These are phyloP conservation scores for Rosellinia necatrix DNA, from an alignment of 2,329 filamentous ascomycete species.

Conservation along the genomic window DNA sequence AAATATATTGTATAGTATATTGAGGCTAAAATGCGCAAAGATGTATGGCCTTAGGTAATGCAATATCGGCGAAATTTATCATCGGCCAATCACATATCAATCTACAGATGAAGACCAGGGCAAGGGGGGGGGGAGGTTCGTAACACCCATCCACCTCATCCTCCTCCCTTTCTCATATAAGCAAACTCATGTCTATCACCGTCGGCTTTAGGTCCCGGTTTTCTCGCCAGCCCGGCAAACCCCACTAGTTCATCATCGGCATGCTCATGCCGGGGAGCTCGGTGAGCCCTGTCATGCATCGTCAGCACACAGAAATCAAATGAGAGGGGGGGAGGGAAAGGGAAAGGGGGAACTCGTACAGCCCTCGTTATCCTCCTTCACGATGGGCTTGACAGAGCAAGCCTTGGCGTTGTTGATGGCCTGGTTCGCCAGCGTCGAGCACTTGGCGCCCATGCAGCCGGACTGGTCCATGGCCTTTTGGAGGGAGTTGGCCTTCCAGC, in stretches of 20 bases:
- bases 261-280: slow-evolving; percentile 36
- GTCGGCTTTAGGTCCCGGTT: too few species aligned
- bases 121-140: too few species aligned
- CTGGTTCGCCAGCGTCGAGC: slow-evolving; percentile 43
- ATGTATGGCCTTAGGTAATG: background rate
- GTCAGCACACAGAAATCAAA: background rate
- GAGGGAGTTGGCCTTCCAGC: slow-evolving; percentile 36
- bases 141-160: background rate
- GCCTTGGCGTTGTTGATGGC: slow-evolving; percentile 38
- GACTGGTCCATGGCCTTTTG: slow-evolving; percentile 45
- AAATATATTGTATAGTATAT: background rate
- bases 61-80: background rate
- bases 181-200: too few species aligned
- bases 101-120: too few species aligned
- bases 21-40: slow-evolving; percentile 1
- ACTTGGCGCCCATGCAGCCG: slow-evolving; percentile 49
- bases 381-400: slow-evolving; percentile 40
- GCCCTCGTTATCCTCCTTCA: slow-evolving; percentile 43
- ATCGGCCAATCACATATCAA: background rate
- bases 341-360: slow-evolving; percentile 39
- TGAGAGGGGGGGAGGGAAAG: background rate
- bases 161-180: background rate
- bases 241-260: slow-evolving; percentile 28
- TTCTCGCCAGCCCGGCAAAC: background rate
- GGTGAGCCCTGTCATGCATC: slow-evolving; percentile 31